Evolutionary conservation across 2,329 filamentous ascomycete genomes (phyloP).

Genomic region (Fusarium illudens): DNA sequence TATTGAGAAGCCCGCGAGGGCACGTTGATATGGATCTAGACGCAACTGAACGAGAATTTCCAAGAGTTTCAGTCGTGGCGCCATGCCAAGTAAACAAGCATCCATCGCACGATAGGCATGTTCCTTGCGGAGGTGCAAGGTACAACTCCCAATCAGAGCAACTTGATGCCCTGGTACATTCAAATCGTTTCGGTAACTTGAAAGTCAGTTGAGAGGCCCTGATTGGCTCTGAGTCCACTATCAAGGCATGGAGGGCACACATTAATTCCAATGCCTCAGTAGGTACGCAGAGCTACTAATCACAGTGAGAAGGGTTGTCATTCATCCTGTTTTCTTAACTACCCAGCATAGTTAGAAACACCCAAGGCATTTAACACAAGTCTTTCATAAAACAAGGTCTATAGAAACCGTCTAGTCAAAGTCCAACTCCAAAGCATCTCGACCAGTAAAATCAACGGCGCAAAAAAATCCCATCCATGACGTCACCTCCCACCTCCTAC

Average conservation of each 20-base stretch:
- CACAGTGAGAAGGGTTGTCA: not conserved
- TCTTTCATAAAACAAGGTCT: not conserved
- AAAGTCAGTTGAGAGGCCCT: not conserved
- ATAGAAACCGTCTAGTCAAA: not conserved
- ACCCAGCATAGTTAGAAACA: not conserved
- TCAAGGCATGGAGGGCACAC: not conserved
- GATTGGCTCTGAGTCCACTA: not conserved
- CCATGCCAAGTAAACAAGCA: not conserved
- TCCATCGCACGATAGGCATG: not conserved
- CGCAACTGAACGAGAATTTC: not conserved
- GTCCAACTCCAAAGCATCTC: not conserved
- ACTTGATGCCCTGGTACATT: not conserved
- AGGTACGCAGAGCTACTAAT: not conserved
- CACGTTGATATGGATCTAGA: too few species aligned
- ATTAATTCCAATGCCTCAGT: not conserved
- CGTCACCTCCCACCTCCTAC: conserved; percentile 27
- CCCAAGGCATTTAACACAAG: not conserved
- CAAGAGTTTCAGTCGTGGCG: not conserved
- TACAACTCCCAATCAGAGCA: too few species aligned
- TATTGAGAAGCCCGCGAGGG: too few species aligned
- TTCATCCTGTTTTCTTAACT: not conserved
- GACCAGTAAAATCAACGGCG: not conserved
- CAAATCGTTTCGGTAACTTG: not conserved
- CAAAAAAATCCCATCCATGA: conserved; percentile 21
- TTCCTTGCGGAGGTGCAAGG: too few species aligned